phyloP scores from a whole-genome alignment of 306 rosid species.

The Carpinus fangiana region DNA sequence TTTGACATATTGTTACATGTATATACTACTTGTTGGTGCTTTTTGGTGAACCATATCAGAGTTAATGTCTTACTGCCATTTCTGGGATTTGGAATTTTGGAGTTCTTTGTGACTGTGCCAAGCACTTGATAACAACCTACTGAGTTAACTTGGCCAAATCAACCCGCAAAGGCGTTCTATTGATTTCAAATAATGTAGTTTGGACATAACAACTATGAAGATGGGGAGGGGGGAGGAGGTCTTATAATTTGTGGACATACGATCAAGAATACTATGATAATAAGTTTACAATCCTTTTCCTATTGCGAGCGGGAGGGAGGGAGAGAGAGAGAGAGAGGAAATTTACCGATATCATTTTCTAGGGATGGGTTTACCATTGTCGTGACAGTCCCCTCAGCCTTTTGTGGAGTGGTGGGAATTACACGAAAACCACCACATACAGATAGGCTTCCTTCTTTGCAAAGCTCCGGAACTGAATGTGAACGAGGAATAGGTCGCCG shows the following conservation, averaged over 20 bases:
- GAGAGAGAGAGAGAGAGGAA: not conserved
- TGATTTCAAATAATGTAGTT: not conserved
- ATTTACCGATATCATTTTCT: constrained; percentile 33
- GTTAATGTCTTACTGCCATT: not conserved
- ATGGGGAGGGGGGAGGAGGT: not conserved
- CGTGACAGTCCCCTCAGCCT: constrained; percentile 22
- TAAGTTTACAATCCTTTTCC: not conserved
- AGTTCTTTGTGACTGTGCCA: not conserved
- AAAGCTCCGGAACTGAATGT: constrained; percentile 44
- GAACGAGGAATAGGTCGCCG: constrained; percentile 47
- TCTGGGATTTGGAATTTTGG: not conserved
- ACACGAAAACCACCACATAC: constrained; percentile 32
- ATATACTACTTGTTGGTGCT: not conserved
- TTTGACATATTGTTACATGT: not conserved
- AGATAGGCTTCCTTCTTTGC: constrained; percentile 39
- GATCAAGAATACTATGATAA: not conserved
- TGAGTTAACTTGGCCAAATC: not conserved
- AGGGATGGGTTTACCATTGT: constrained; percentile 24
- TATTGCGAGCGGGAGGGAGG: not conserved
- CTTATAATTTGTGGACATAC: not conserved
- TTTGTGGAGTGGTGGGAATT: constrained; percentile 44
- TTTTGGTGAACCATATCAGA: not conserved
- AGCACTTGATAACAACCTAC: not conserved
- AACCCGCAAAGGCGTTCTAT: not conserved
- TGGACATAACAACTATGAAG: not conserved